Base-by-base conservation (phyloP, 257 asterid genomes). In the Gardenia jasminoides region DNA sequence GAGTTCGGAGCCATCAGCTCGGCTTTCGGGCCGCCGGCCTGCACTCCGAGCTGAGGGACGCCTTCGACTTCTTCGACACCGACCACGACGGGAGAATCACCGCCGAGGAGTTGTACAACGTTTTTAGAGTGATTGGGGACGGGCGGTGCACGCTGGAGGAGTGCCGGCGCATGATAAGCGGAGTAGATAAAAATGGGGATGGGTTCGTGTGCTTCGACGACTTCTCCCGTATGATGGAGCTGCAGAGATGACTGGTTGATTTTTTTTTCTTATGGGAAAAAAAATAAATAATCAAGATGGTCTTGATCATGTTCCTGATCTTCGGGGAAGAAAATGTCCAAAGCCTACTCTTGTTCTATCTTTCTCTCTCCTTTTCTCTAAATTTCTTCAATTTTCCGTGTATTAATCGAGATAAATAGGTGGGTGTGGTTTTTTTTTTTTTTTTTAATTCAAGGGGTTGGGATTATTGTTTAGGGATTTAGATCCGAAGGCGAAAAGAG, bases 201-300 rank as follows among this genome's bases (percentile, higher is more conserved):
- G 97, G 97, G n/a, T 92, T 92, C 85, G 98, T 94, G 15, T 91
- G 97, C 89, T 91, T 91, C 82, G 96, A 89, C 77, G 98, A 94
- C 84, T 94, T 94, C 59, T 47, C 88, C 26, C 90, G 84, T 78
- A 91, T 94, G 98, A 93, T 93, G 98, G 95, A 84, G 30, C 88
- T 65, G 75, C 90, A 84, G 79, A 48, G 88, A 81, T 86, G 77
- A 83, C 36, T 20, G 33, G 12, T 70, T 59, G 24, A n/a, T 44
- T 39, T 36, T 36, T 36, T 36, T 36, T 36, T 36, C 4, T 36
- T 26, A 30, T 30, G 22, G 10, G n/a, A n/a, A 6, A 30, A 30
- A 6, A 20, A 17, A 15, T 3, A 12, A 71, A 12, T 5, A 46
- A 70, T 44, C 46, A 19, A 70, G 22, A 5, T 26, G 5, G 43